Conservation (phyloP, 176 grass and related monocot genomes). For the Rhynchospora tenuis region DNA sequence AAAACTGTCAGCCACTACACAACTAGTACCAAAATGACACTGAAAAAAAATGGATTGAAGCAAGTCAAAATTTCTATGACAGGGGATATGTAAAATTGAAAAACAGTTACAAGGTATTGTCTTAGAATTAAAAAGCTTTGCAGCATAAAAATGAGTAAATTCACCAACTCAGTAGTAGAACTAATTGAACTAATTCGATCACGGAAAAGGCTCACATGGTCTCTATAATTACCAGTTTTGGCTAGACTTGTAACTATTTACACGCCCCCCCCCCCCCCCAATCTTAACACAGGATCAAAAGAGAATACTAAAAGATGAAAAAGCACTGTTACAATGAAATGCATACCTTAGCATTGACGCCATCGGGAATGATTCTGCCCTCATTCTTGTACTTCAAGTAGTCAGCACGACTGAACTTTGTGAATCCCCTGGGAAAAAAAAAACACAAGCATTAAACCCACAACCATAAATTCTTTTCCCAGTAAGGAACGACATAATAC, state of each 20-base stretch:
- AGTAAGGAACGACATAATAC: not conserved
- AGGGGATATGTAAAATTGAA: too few relatives aligned
- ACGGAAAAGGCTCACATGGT: too few relatives aligned
- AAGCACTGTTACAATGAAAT: not conserved
- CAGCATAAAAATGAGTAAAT: too few relatives aligned
- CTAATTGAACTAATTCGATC: too few relatives aligned
- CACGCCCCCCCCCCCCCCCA: not conserved
- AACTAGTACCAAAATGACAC: not conserved
- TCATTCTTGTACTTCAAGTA: slow-evolving; percentile 73
- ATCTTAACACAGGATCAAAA: not conserved
- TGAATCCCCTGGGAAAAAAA: slow-evolving; percentile 52
- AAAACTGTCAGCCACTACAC: not conserved
- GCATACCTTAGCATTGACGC: slow-evolving; percentile 67
- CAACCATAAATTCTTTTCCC: not conserved
- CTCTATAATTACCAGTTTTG: too few relatives aligned
- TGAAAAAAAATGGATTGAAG: too few relatives aligned
- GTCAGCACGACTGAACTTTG: slow-evolving; percentile 61
- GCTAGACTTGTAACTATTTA: too few relatives aligned
- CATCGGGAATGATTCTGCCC: slow-evolving; percentile 52
- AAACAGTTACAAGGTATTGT: too few relatives aligned
- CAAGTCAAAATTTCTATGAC: too few relatives aligned
- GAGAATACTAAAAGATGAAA: not conserved
- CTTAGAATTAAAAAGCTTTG: too few relatives aligned
- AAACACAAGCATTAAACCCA: not conserved
- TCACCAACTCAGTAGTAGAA: too few relatives aligned